Conservation (phyloP, 2,329 filamentous ascomycete genomes). For the Cryphonectria parasitica region DNA sequence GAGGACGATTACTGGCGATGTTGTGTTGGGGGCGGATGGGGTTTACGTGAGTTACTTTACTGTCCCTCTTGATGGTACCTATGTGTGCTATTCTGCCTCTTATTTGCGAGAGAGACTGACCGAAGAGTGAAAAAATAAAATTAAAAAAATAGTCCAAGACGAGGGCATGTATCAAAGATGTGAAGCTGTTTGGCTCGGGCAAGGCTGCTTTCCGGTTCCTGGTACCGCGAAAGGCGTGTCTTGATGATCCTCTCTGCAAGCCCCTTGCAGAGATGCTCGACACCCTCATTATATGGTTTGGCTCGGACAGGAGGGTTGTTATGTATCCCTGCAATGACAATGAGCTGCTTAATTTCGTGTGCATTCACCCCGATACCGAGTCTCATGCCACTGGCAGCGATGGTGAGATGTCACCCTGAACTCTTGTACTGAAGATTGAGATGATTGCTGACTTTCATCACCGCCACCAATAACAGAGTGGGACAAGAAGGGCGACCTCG, state of each 20-base stretch:
- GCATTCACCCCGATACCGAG: slow-evolving; percentile 53
- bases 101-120: neutral
- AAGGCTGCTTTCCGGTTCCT: slow-evolving; percentile 63
- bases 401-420: slow-evolving; percentile 33
- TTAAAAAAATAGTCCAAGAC: slow-evolving; percentile 35
- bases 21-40: slow-evolving; percentile 59
- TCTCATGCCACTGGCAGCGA: slow-evolving; percentile 39
- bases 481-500: slow-evolving; percentile 43
- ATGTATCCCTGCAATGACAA: slow-evolving; percentile 53
- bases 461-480: slow-evolving; percentile 38
- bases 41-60: slow-evolving; percentile 41
- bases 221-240: slow-evolving; percentile 43
- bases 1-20: slow-evolving; percentile 46
- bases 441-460: slow-evolving; percentile 23
- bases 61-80: neutral
- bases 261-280: slow-evolving; percentile 37
- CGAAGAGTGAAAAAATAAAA: neutral
- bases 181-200: slow-evolving; percentile 48
- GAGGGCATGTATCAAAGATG: slow-evolving; percentile 33
- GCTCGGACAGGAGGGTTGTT: slow-evolving; percentile 47
- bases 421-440: too few species aligned
- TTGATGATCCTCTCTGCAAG: slow-evolving; percentile 41
- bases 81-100: neutral
- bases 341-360: slow-evolving; percentile 52
- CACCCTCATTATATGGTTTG: slow-evolving; percentile 46